Base-by-base conservation (phyloP, 2,329 filamentous ascomycete species). In the Pseudogymnoascus sp. region DNA sequence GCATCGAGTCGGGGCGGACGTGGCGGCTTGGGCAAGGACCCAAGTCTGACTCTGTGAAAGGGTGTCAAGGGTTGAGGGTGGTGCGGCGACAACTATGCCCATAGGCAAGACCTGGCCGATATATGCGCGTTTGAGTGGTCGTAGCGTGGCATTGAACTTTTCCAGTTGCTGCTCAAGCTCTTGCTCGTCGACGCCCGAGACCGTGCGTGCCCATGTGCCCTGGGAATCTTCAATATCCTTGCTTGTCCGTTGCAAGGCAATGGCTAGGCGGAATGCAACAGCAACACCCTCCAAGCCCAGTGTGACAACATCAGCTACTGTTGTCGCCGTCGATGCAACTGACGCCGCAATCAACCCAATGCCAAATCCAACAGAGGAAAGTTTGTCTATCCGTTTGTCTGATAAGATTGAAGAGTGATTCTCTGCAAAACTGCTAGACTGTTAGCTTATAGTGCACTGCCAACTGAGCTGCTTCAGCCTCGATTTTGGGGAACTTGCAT, bases 281-380 rank as follows among this genome's bases (percentile, higher is more conserved):
- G 58, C 63, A 34, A 65, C 62, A 5, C 61, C 48, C 1, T 58
- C 48, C 18, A 58, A 34, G 5, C 38, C 59, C 10, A 59, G 13
- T 52, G 33, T 13, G 0, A 61, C 59, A 5, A 67, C 33, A 10
- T 63, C 65, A 8, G 35, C 38, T 30, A 60, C 41, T 1, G 10
- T 55, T 55, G 35, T 37, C 6, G 65, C 57, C 5, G 56, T 37
- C 15, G 65, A 57, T 6, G 64, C 61, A 7, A 60, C 60, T 8
- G 62, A n/a, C 10, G 65, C 63, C 19, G 59, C 62, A 12, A 67
- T 57, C 19, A 67, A 61, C 1, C 65, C 65, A 18, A 60, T 56
- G 15, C 65, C 66, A 19, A 66, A 65, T 3, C 64, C 65, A 15
- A 60, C 10, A 18, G 33, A 15, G 4, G n/a, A 19, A n/a, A 60